phyloP scores from a whole-genome alignment of 257 asterid species.

The Solanum sitiens region DNA sequence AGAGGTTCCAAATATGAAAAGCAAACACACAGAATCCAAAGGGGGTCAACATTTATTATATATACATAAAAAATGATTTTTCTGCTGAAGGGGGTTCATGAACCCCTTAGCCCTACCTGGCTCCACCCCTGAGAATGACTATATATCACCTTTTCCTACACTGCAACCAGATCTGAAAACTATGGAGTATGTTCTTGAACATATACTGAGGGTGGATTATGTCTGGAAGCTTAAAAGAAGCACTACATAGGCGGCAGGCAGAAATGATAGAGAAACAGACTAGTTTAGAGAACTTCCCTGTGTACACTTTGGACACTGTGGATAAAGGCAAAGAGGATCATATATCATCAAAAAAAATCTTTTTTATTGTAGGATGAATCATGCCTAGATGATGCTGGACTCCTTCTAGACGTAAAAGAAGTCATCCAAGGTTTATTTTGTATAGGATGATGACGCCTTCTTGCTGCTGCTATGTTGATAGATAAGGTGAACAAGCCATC shows the following conservation, averaged over 20 bases:
- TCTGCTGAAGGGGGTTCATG: neutral
- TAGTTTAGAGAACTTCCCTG: neutral
- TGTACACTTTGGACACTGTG: neutral
- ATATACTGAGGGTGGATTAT: neutral
- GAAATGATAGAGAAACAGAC: neutral
- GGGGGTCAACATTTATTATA: neutral
- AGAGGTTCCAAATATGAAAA: neutral
- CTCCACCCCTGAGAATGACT: neutral
- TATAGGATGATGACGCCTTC: neutral
- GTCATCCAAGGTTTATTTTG: neutral
- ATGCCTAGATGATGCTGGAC: neutral
- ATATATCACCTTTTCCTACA: neutral
- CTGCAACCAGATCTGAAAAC: neutral
- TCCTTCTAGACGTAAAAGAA: neutral
- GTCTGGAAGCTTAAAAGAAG: neutral
- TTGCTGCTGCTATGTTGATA: neutral
- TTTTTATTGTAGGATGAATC: neutral
- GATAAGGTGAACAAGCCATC: neutral
- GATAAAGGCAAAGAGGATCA: neutral
- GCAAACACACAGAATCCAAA: neutral
- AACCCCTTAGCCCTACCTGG: neutral
- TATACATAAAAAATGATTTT: neutral
- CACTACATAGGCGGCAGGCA: neutral
- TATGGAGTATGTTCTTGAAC: neutral
- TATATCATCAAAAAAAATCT: neutral